Conservation (phyloP, 208 protist genomes). For the Leishmania gerbilli region DNA sequence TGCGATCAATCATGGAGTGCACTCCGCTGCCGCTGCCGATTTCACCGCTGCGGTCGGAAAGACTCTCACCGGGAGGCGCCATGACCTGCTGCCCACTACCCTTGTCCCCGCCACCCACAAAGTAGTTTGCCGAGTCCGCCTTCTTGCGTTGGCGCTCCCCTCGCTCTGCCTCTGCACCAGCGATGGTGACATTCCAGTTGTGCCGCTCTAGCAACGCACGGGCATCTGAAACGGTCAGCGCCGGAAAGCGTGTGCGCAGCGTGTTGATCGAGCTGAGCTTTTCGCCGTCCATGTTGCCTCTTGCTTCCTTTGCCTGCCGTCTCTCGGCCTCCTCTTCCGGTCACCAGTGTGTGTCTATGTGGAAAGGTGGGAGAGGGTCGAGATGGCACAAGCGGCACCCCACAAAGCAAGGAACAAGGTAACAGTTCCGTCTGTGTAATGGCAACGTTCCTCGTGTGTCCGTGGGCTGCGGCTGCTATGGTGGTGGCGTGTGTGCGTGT, state of each 20-base stretch:
- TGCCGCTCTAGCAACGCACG: conserved; percentile 32
- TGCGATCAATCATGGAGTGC: conserved; percentile 35
- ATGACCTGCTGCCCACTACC: conserved; percentile 62
- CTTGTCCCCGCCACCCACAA: conserved; percentile 54
- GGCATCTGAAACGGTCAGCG: conserved; percentile 35
- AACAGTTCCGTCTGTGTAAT: background rate
- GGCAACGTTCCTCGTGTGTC: background rate
- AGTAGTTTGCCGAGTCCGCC: conserved; percentile 30
- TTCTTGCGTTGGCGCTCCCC: conserved; percentile 15
- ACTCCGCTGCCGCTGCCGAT: background rate
- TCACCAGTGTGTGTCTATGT: background rate
- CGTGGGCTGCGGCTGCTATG: background rate
- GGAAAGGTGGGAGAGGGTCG: conserved; percentile 4
- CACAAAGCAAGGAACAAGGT: background rate
- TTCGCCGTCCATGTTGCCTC: conserved; percentile 30
- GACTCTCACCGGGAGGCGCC: conserved; percentile 26
- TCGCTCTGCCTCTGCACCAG: conserved; percentile 30
- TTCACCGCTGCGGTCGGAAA: background rate
- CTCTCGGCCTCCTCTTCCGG: background rate
- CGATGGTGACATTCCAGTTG: conserved; percentile 45
- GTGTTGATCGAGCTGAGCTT: conserved; percentile 32
- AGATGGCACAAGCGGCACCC: background rate
- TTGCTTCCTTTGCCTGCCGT: background rate
- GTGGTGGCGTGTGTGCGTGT: background rate
- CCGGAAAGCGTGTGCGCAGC: conserved; percentile 43